A percentile compares a stretch with the other conserved stretches of the same genome.
Evolutionary conservation across 1,139 yeast genomes (phyloP).

Genomic region (Yamadazyma diddensiae): DNA sequence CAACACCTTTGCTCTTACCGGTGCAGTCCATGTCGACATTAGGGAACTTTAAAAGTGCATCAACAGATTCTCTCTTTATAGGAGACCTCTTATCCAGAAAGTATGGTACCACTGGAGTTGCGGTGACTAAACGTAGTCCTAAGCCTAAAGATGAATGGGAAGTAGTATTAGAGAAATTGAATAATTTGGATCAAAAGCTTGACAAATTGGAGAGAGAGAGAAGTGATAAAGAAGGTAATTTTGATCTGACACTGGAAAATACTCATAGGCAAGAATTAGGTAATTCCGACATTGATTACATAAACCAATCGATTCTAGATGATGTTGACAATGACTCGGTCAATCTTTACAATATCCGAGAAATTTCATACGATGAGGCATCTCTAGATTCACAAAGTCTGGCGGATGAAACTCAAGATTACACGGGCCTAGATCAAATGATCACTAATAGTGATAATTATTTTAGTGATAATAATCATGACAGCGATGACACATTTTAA

Average conservation of each 20-base stretch:
- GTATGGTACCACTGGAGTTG: conserved; percentile 17
- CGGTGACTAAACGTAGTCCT: conserved; percentile 10
- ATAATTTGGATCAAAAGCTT: conserved; percentile 12
- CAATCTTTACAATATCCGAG: conserved; percentile 21
- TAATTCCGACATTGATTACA: conserved; percentile 3
- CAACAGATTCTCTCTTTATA: conserved; percentile 35
- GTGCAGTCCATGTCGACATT: conserved; percentile 31
- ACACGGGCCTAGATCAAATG: conserved; percentile 6
- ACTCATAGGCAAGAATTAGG: background rate
- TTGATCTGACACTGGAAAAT: background rate
- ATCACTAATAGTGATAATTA: conserved; percentile 2
- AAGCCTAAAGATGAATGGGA: conserved; percentile 14
- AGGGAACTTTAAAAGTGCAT: conserved; percentile 30
- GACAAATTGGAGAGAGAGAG: conserved; percentile 9
- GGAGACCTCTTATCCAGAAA: conserved; percentile 28
- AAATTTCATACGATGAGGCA: conserved; percentile 18
- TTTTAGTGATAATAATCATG: conserved; percentile 10
- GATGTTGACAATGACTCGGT: conserved; percentile 15
- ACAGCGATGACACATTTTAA: conserved; percentile 8
- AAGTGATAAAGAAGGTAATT: background rate
- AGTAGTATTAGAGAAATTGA: conserved; percentile 12
- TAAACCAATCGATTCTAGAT: conserved; percentile 12
- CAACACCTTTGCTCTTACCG: conserved; percentile 14
- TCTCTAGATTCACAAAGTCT: conserved; percentile 1
- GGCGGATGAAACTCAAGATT: background rate